Percentiles rank a stretch among this genome's conserved stretches.
phyloP scores from a whole-genome alignment of 306 rosid genomes.

The Lathyrus sativus region DNA sequence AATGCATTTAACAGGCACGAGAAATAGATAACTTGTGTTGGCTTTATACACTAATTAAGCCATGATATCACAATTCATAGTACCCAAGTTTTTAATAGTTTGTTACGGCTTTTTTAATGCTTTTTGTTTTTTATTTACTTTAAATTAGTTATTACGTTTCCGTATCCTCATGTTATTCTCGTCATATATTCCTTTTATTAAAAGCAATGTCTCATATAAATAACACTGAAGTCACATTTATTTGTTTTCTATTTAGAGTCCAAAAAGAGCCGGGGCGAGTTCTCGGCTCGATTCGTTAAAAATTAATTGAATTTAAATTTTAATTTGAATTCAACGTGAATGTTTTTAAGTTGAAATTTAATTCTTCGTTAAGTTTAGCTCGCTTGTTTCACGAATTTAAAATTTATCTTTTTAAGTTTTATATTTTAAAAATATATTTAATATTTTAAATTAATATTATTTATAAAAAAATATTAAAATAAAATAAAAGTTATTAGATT shows the following conservation, averaged over 20 bases:
- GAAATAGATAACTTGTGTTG: constrained; percentile 15
- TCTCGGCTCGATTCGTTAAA: too few species aligned
- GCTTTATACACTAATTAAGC: constrained; percentile 15
- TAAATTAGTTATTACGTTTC: constrained; percentile 7
- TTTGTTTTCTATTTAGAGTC: not conserved
- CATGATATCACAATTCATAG: not conserved
- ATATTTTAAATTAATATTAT: too few species aligned
- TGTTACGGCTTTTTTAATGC: not conserved
- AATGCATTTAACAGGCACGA: constrained; percentile 17
- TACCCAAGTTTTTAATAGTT: not conserved
- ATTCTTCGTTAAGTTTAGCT: too few species aligned
- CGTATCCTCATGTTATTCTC: not conserved
- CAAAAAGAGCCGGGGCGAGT: too few species aligned
- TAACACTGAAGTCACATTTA: not conserved
- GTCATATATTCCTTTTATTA: not conserved
- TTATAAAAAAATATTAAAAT: too few species aligned
- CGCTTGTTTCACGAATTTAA: too few species aligned
- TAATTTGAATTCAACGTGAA: too few species aligned
- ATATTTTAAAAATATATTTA: too few species aligned
- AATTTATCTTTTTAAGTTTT: too few species aligned
- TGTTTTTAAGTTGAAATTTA: too few species aligned
- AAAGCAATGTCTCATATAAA: not conserved
- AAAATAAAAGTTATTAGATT: too few species aligned
- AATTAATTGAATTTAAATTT: too few species aligned
- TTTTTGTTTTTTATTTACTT: not conserved